These are phyloP conservation scores for Parathielavia appendiculata DNA, from an alignment of 495 filamentous ascomycete species.

Conservation along the genomic window DNA sequence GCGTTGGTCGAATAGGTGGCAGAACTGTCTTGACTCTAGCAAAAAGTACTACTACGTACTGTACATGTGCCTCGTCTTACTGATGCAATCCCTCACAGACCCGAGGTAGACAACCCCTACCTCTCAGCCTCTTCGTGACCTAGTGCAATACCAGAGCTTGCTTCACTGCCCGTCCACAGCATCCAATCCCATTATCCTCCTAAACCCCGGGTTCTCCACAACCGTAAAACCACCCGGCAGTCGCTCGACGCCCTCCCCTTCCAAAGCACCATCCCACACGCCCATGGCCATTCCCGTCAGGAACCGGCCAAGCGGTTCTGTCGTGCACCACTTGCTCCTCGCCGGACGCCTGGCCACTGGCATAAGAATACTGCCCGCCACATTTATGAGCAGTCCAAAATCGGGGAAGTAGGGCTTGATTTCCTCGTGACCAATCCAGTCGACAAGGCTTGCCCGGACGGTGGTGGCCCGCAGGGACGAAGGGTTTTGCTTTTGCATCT, in stretches of 20 bases:
- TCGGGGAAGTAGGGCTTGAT: conserved; percentile 46
- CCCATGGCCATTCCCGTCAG: conserved; percentile 57
- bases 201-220: conserved; percentile 45
- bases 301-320: conserved; percentile 36
- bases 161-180: conserved; percentile 1
- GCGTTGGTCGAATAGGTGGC: too few species aligned
- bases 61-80: too few species aligned
- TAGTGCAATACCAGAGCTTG: too few species aligned
- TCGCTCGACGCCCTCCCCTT: conserved; percentile 40
- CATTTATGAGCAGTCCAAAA: conserved; percentile 7
- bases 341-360: conserved; percentile 3
- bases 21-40: too few species aligned
- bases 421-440: conserved; percentile 42
- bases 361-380: conserved; percentile 22
- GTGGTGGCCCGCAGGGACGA: conserved; percentile 44
- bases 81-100: too few species aligned
- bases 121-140: too few species aligned
- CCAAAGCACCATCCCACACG: conserved; percentile 37
- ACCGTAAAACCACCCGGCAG: conserved; percentile 40
- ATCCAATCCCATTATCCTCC: conserved; percentile 41
- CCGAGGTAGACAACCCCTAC: too few species aligned
- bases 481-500: conserved; percentile 32
- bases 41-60: too few species aligned
- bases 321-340: conserved; percentile 37
- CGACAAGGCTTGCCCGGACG: conserved; percentile 52